Evolutionary conservation across 139 green algal species (phyloP).

Genomic region (Chlorella sp.): DNA sequence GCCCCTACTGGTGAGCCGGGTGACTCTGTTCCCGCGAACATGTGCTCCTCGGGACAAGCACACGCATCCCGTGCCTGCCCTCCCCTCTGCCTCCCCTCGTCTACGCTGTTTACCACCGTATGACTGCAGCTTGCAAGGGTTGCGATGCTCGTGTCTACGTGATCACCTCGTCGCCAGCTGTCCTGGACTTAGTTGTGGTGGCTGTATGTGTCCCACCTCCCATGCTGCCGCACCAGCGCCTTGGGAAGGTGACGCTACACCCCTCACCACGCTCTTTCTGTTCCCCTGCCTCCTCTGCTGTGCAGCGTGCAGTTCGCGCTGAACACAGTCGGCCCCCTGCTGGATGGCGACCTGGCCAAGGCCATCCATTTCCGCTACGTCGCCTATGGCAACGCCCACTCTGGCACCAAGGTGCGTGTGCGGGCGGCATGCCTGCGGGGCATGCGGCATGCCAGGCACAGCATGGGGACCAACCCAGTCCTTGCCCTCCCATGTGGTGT

Average conservation of each 20-base stretch:
- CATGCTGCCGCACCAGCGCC: background rate
- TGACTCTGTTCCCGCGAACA: background rate
- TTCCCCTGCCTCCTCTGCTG: background rate
- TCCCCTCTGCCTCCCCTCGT: background rate
- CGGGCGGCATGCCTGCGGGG: no score
- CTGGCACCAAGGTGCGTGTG: no score
- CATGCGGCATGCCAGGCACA: no score
- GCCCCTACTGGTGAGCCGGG: conserved; percentile 11
- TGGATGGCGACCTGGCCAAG: background rate
- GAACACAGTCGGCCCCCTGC: background rate
- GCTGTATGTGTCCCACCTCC: background rate
- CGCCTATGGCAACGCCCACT: conserved; percentile 3
- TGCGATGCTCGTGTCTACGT: background rate
- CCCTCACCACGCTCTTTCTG: background rate
- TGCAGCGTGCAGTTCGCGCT: background rate
- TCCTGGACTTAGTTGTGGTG: no score
- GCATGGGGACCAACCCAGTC: no score
- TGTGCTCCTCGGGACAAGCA: background rate
- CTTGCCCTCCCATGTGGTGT: no score
- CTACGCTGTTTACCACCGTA: background rate
- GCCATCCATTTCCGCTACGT: conserved; percentile 11
- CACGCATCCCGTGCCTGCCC: background rate
- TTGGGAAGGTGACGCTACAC: no score
- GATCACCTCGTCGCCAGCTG: no score
- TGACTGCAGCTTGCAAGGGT: background rate